Percentiles rank a stretch among this genome's conserved stretches.
Evolutionary conservation across 148 eudicot genomes (phyloP).

Genomic region (Cornus florida): DNA sequence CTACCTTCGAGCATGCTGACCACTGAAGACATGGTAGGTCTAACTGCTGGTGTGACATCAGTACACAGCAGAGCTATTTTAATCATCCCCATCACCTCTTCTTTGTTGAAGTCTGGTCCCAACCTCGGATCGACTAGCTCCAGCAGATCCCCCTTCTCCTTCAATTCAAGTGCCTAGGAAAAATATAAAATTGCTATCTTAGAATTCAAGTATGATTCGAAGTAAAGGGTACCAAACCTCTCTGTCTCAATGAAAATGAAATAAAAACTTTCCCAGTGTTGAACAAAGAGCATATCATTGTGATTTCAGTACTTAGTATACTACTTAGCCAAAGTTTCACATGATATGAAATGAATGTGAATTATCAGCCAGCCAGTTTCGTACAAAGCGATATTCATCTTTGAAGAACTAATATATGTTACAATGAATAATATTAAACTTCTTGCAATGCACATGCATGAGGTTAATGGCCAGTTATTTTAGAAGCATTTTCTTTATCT

Average conservation of each 20-base stretch:
- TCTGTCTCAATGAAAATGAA: background rate
- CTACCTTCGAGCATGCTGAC: background rate
- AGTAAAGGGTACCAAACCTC: background rate
- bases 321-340: no score
- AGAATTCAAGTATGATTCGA: background rate
- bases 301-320: no score
- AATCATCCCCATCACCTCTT: slow-evolving; percentile 16
- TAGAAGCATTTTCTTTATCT: background rate
- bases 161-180: slow-evolving; percentile 14
- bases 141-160: slow-evolving; percentile 21
- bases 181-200: background rate
- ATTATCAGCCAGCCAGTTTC: no score
- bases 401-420: no score
- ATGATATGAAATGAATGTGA: no score
- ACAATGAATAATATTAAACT: no score
- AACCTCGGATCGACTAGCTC: slow-evolving; percentile 29
- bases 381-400: no score
- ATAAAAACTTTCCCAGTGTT: no score
- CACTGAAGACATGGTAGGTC: slow-evolving; percentile 35
- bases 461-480: no score
- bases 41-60: slow-evolving; percentile 12
- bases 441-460: no score
- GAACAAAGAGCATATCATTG: no score
- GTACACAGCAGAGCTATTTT: slow-evolving; percentile 25
- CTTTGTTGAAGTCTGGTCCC: slow-evolving; percentile 16